These are phyloP conservation scores for Bipolaris oryzae DNA, from an alignment of 2,329 filamentous ascomycete species.

Conservation along the genomic window DNA sequence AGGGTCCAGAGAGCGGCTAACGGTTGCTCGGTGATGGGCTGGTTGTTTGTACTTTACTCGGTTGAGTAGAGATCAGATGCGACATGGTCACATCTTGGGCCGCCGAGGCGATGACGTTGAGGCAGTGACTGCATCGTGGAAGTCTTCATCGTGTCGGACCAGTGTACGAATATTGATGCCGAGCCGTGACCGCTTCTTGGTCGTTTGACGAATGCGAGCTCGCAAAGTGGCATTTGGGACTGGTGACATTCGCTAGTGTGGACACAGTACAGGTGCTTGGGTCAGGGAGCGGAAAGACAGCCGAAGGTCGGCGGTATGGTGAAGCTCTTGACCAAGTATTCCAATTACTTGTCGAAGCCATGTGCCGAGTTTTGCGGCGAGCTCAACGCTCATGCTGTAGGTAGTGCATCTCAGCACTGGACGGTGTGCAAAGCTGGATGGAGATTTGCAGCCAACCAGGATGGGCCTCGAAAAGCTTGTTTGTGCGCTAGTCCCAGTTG, in stretches of 20 bases:
- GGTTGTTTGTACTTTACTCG: constrained; percentile 22
- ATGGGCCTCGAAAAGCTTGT: constrained; percentile 29
- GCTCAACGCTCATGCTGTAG: constrained; percentile 12
- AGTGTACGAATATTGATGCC: constrained; percentile 4
- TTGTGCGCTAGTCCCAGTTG: constrained; percentile 8
- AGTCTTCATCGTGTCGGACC: background rate
- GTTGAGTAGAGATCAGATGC: constrained; percentile 18
- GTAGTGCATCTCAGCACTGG: constrained; percentile 1
- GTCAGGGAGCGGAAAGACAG: background rate
- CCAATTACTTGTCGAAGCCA: background rate
- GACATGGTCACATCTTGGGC: constrained; percentile 16
- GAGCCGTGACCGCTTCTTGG: constrained; percentile 10
- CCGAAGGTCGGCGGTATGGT: constrained; percentile 4
- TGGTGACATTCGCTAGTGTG: constrained; percentile 1
- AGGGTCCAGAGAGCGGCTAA: constrained; percentile 40
- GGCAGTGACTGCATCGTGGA: constrained; percentile 4
- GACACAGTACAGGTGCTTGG: background rate
- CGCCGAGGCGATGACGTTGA: constrained; percentile 15
- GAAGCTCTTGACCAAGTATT: constrained; percentile 2
- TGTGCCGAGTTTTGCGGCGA: constrained; percentile 12
- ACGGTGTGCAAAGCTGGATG: constrained; percentile 12
- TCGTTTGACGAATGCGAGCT: constrained; percentile 11
- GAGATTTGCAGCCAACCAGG: constrained; percentile 24
- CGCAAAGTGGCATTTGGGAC: constrained; percentile 4
- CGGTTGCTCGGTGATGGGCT: constrained; percentile 15